Evolutionary conservation across 2,329 filamentous ascomycete species (phyloP).

Genomic region (Xylaria sp.): DNA sequence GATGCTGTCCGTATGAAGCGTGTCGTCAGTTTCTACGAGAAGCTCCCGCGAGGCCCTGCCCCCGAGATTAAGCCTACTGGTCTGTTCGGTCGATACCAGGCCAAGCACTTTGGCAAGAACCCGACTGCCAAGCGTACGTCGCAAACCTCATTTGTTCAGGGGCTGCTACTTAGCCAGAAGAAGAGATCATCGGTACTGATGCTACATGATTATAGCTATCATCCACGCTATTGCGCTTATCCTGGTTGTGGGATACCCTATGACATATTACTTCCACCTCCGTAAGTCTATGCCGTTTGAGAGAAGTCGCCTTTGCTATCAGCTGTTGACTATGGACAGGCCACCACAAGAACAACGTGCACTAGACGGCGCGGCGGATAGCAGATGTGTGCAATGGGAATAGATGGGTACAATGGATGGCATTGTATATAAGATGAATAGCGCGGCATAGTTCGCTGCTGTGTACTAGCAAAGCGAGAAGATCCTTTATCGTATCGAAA

Average conservation of each 20-base stretch:
- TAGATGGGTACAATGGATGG: conserved; percentile 36
- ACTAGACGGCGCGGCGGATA: conserved; percentile 68
- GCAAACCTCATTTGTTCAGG: neutral
- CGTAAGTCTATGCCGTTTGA: conserved; percentile 70
- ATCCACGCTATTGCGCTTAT: conserved; percentile 85
- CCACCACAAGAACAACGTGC: conserved; percentile 99
- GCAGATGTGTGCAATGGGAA: conserved; percentile 17
- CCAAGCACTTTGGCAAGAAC: conserved; percentile 96
- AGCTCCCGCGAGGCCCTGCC: conserved; percentile 91
- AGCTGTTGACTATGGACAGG: conserved; percentile 64
- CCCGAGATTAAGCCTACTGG: conserved; percentile 85
- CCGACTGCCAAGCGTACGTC: conserved; percentile 85
- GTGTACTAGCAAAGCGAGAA: conserved; percentile 48
- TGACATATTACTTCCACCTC: conserved; percentile 99
- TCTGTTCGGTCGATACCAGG: conserved; percentile 88
- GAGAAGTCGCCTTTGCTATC: neutral
- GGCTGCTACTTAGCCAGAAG: neutral
- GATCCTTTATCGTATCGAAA: conserved; percentile 30
- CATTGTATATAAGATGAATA: conserved; percentile 49
- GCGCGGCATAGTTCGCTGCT: conserved; percentile 38
- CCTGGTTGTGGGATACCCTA: conserved; percentile 86
- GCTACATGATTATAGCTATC: conserved; percentile 70
- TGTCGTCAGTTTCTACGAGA: conserved; percentile 98
- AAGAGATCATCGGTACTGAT: conserved; percentile 41
- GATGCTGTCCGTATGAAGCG: conserved; percentile 98